Conservation (phyloP, 805 yeast genomes). For the Yamadazyma laniorum region DNA sequence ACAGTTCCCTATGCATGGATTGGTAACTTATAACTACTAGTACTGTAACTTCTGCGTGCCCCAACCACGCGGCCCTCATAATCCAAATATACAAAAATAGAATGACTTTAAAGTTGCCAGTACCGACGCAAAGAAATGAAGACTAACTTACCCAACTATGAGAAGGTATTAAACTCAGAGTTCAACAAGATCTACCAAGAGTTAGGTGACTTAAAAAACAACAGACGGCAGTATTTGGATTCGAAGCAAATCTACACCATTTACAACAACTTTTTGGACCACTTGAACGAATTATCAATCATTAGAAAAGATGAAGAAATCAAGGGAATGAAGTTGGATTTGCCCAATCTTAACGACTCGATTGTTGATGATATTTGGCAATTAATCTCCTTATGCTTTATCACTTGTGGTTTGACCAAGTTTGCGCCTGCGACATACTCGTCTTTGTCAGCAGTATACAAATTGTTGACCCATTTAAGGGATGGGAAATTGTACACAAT, state of each 20-base stretch:
- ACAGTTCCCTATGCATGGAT: too few relatives aligned
- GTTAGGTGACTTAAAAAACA: conserved; percentile 49
- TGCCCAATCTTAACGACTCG: conserved; percentile 61
- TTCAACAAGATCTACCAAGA: conserved; percentile 26
- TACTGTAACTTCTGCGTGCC: too few relatives aligned
- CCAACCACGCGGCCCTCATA: conserved; percentile 5
- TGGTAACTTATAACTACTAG: too few relatives aligned
- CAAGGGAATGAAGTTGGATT: conserved; percentile 32
- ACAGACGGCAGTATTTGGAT: conserved; percentile 61
- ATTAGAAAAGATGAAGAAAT: conserved; percentile 50
- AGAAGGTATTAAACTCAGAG: conserved; percentile 30
- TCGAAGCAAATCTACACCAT: conserved; percentile 63
- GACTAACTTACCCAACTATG: conserved; percentile 32
- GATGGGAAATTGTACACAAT: conserved; percentile 81
- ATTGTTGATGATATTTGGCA: conserved; percentile 89
- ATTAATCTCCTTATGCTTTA: conserved; percentile 76
- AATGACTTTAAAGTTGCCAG: conserved; percentile 1
- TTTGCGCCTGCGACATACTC: conserved; percentile 95
- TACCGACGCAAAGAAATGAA: conserved; percentile 6
- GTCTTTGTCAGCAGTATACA: conserved; percentile 79
- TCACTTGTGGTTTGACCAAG: conserved; percentile 87
- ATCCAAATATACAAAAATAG: conserved; percentile 7
- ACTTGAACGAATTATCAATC: conserved; percentile 51
- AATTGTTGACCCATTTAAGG: conserved; percentile 76
- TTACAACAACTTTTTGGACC: conserved; percentile 56